Base-by-base conservation (phyloP, 129 eudicot genomes). In the Escallonia rubra region DNA sequence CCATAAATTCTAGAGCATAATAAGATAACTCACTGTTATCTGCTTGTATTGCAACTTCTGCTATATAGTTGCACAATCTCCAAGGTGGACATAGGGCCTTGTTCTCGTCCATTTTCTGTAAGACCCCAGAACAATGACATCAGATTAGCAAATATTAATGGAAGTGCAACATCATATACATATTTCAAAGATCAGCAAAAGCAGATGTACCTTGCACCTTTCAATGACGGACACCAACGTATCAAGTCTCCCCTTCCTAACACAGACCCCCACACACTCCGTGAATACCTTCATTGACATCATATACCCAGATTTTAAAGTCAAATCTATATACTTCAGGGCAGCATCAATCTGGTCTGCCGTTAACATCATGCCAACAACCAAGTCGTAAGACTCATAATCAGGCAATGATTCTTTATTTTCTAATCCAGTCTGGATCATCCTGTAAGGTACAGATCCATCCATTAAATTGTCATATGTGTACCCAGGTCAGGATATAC, bases 91-190 rank as follows among this genome's bases (percentile, higher is more conserved):
- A 80, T 51, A 86, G 69, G 59, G 80, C 82, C 70, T 94, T 89
- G 81, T 89, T 93, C 74, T 84, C 90, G 59, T 89, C 96, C 89
- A 78, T 86, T 84, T 83, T 87, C 99, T 93, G 82, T 43, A 65
- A 54, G 40, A 71, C 54, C 12, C 56, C 38, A 49, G 15, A 43
- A 48, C 61, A 49, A 46, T 52, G 63, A 54, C 13, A 43, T 52
- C 39, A 53, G 45, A 14, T 42, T 16, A 15, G 39, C 67, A 46
- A 59, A 40, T 43, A 75, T 12, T 3, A 23, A 53, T 3, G 38
- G 60, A 70, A 58, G 65, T 40, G 42, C n/a, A 55, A 41, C 41
- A 6, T 63, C 62, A 46, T 40, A 61, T 45, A 58, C 15, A 8
- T 7, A 52, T n/a, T 50, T 46, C 4, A 51, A 51, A 41, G 12